Evolutionary conservation across 1,284 basidiomycete genomes (phyloP), one percentile per base, ranked within the genome.

Genomic region (Ceratobasidium sp.): DNA sequence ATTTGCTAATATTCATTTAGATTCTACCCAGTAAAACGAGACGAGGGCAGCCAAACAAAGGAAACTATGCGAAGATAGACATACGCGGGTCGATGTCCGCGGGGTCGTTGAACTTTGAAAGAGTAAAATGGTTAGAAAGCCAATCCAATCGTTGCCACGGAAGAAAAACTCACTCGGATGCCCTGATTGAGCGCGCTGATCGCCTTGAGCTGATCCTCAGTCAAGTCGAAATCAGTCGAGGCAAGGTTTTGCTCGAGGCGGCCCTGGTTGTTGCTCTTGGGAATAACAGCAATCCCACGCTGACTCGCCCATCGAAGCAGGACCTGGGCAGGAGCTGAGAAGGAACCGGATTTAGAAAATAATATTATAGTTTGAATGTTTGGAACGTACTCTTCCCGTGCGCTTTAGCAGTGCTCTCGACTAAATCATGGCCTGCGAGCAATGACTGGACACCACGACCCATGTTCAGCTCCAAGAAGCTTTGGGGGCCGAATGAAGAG

Each of bases 271-370:
- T 89, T 93, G 75, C 86, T 89, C 85, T 93, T 93, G 62, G 94
- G 94, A 77, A 96, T 89, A 60, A 95, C 91, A 50, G 91, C 91
- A 75, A 95, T 86, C 7, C 88, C 90, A 47, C 88, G 89, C 80
- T 94, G 91, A 19, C 91, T 90, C 7, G 91, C 89, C 93, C 93
- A 94, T 78, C 92, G 89, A 75, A 95, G 87, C 45, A 94, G 84
- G 45, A 94, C 86, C 81, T 91, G 89, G 8, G 88, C 89, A 45
- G 86, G 80, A 62, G 86, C 89, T 89, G 75, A 59, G 31, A 47
- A 41, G 41, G 53, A 45, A 63, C 24, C 27, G 24, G 29, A 36
- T 36, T 59, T 31, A 64, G 27, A 19, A 53, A 51, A 22, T 14
- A 60, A 41, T n/a, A 22, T 15, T 31, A 6, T 47, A n/a, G 24